Base-by-base conservation (phyloP, 1,139 yeast species). In the Zygotorulaspora mrakii region DNA sequence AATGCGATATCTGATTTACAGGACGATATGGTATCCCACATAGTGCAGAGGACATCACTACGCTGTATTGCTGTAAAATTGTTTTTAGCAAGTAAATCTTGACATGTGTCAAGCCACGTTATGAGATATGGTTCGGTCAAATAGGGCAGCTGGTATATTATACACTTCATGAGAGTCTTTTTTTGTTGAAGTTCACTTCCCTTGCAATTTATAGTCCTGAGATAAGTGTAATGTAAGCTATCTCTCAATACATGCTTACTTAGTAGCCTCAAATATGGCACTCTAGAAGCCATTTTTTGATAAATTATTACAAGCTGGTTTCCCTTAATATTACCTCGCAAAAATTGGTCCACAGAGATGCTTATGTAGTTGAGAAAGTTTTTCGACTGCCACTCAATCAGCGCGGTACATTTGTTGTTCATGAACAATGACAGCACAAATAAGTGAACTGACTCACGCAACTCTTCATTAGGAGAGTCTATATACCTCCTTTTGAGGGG, bases 361-460 rank as follows among this genome's bases (percentile, higher is more conserved):
- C 39, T 27, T 6, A 53, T 22, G 25, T 55, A 57, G 4, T 37
- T 31, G 10, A 33, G 18, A 6, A 49, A 40, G 28, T 51, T 41
- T 5, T 36, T 24, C 5, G 40, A 27, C 33, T 55, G 55, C 62
- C 63, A 59, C 9, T 35, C 31, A n/a, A 38, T 17, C 8, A 56
- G 17, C 5, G 21, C 26, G 1, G 31, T n/a, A 4, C 33, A 42
- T 4, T 39, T 17, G 6, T 33, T 31, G 25, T 47, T 50, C 2
- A 40, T 22, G 29, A 46, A 54, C 4, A 54, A 18, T 3, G 56
- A 37, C 2, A 59, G 32, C 21, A 50, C 38, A 21, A 55, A 50
- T 1, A 55, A 40, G 36, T 57, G 59, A 8, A 52, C 47, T 4
- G 50, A 39, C 38, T 59, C 64, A 26, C 54, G 44, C 1, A 59